Base-by-base conservation (phyloP, 768 basidiomycete species). In the Mycena rosella region DNA sequence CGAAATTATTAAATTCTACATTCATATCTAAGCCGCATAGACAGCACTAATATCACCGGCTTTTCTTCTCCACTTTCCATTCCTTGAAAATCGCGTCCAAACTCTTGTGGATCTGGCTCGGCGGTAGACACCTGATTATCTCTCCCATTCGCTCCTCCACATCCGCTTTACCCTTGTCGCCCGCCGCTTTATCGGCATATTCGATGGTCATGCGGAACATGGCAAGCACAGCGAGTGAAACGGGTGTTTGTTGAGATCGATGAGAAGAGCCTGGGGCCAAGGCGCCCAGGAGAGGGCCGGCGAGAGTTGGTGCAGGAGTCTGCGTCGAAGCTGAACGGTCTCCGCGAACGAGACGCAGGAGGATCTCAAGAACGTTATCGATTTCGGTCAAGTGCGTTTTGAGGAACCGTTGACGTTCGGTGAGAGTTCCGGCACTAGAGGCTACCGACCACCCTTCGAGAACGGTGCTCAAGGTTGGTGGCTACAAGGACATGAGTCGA, bases 11-110 rank as follows among this genome's bases (percentile, higher is more conserved):
- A n/a, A n/a, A n/a, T n/a, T n/a, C n/a, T n/a, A n/a, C n/a, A n/a
- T n/a, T n/a, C 38, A 47, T 24, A 24, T 47, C 45, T 47, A 47
- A n/a, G 24, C 22, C 45, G n/a, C n/a, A n/a, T 20, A 24, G 26
- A 44, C 7, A 44, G n/a, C 42, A 44, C 42, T 22, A n/a, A 49
- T 60, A 58, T 78, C 81, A 86, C 45, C 90, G 80, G 49, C 90
- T 89, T 79, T 93, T 94, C 83, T 93, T 94, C 73, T 93, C 91
- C 60, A 89, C 89, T 74, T 89, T 84, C 93, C 93, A 95, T 76
- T 97, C 96, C 76, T 94, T 94, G 82, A 96, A 98, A 74, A 98
- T 93, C 32, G 94, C 93, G 79, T 99, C 98, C 77, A 98, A 78
- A 74, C 93, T 94, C 81, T 94, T 94, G 81, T 94, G 93, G 67